Base-by-base conservation (phyloP, 345 rosid genomes). In the Streptanthus diversifolius region DNA sequence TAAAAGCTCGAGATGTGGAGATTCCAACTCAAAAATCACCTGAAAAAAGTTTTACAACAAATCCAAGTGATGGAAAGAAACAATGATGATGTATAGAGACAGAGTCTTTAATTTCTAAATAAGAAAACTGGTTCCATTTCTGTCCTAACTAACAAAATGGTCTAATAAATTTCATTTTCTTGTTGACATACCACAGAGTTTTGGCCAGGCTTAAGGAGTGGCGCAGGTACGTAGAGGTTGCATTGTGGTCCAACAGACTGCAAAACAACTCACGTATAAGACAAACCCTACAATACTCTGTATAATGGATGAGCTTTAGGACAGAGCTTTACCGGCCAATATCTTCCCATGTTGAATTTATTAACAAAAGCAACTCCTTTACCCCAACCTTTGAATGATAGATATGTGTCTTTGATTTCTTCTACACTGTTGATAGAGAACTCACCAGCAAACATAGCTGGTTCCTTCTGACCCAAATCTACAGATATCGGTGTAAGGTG, bases 191-290 rank as follows among this genome's bases (percentile, higher is more conserved):
- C 98, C 93, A 92, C 74, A 33, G 33, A 55, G 58, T 92, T 92
- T 68, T 82, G 72, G 62, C 93, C 96, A 10, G 35, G 85, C 51
- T 40, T 82, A 78, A 89, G 93, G 57, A 89, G 68, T 18, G 98
- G 96, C 24, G 90, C 88, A 24, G 96, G 95, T 59, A 88, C 82
- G 70, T 88, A 88, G 45, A 92, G 96, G 80, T 82, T 85, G 78
- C 98, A 90, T 44, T 90, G 96, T 5, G 98, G 98, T 68, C 98
- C 96, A 66, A 62, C 77, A 12, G 89, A 83, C 98, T 90, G 87
- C 81, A 84, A 75, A 24, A 7, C 9, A 25, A 7, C 12, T 9
- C 39, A 11, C 57, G 49, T 35, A 4, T 49, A 62, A 47, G 59
- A 52, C 61, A 49, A 37, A 12, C 30, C 11, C 51, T 74, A 12